These are phyloP conservation scores for Teunomyces tritomae DNA, from an alignment of 805 yeast species.

Conservation along the genomic window DNA sequence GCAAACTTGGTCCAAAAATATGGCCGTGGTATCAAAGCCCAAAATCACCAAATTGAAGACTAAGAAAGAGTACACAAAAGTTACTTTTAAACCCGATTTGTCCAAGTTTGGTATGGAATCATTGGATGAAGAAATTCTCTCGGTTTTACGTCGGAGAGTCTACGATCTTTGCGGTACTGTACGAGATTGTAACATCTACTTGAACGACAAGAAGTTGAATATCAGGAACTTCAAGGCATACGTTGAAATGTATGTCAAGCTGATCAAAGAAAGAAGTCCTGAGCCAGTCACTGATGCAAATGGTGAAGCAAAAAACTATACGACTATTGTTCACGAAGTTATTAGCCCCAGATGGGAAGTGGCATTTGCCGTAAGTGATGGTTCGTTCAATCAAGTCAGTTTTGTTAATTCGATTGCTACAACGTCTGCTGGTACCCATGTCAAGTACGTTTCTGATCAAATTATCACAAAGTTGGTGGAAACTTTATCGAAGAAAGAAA, in stretches of 20 bases:
- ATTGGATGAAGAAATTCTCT: slow-evolving; percentile 77
- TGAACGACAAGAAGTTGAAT: slow-evolving; percentile 71
- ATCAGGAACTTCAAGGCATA: slow-evolving; percentile 79
- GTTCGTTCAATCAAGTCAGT: slow-evolving; percentile 87
- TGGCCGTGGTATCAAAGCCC: slow-evolving; percentile 77
- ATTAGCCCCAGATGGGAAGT: slow-evolving; percentile 91
- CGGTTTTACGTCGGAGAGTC: slow-evolving; percentile 89
- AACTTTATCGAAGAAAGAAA: slow-evolving; percentile 59
- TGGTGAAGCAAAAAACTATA: slow-evolving; percentile 34
- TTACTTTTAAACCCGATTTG: slow-evolving; percentile 86
- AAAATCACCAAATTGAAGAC: slow-evolving; percentile 58
- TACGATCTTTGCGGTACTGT: slow-evolving; percentile 95
- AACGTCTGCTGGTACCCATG: slow-evolving; percentile 95
- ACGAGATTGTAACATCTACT: slow-evolving; percentile 69
- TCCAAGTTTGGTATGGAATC: slow-evolving; percentile 79
- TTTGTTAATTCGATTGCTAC: slow-evolving; percentile 98
- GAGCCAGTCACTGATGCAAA: slow-evolving; percentile 21
- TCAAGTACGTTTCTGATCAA: slow-evolving; percentile 80
- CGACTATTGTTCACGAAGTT: slow-evolving; percentile 69
- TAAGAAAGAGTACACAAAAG: slow-evolving; percentile 76
- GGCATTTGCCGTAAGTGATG: slow-evolving; percentile 92
- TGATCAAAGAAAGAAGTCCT: slow-evolving; percentile 55
- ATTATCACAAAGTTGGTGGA: slow-evolving; percentile 75
- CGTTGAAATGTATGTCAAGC: slow-evolving; percentile 83
- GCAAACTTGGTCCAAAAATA: slow-evolving; percentile 86